Evolutionary conservation across 2,329 filamentous ascomycete genomes (phyloP).

Genomic region (Sarocladium oryzae): DNA sequence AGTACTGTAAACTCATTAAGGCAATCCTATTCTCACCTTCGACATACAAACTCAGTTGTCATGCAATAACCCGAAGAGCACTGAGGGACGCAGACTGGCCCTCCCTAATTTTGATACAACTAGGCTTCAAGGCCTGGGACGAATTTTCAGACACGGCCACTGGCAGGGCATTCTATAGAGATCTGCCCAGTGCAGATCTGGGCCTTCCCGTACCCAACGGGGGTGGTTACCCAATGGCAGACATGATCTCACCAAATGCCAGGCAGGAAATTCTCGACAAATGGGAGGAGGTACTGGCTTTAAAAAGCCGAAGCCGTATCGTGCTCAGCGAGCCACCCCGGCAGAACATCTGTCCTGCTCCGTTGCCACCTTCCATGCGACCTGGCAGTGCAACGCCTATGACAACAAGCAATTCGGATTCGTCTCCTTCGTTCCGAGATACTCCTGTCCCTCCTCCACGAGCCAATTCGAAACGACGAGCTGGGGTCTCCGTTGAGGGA

Average conservation of each 20-base stretch:
- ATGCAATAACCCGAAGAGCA: background rate
- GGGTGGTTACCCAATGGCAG: background rate
- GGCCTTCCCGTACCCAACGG: background rate
- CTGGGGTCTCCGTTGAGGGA: background rate
- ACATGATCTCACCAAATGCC: too few relatives aligned
- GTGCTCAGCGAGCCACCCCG: background rate
- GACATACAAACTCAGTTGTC: background rate
- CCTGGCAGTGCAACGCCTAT: too few relatives aligned
- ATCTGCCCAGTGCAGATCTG: background rate
- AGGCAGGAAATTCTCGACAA: background rate
- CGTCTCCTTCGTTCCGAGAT: background rate
- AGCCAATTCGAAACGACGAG: too few relatives aligned
- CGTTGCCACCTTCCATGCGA: background rate
- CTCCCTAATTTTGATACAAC: background rate
- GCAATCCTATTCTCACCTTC: background rate
- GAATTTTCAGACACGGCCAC: background rate
- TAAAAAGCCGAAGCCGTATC: background rate
- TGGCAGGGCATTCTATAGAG: background rate
- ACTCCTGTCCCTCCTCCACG: background rate
- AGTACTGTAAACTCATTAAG: background rate
- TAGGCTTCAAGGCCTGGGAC: background rate
- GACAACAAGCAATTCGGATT: too few relatives aligned
- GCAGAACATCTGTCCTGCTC: background rate
- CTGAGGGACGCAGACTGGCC: background rate
- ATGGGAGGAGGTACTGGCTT: background rate